phyloP scores from a whole-genome alignment of 768 basidiomycete genomes.

The Tulasnella sp. region DNA sequence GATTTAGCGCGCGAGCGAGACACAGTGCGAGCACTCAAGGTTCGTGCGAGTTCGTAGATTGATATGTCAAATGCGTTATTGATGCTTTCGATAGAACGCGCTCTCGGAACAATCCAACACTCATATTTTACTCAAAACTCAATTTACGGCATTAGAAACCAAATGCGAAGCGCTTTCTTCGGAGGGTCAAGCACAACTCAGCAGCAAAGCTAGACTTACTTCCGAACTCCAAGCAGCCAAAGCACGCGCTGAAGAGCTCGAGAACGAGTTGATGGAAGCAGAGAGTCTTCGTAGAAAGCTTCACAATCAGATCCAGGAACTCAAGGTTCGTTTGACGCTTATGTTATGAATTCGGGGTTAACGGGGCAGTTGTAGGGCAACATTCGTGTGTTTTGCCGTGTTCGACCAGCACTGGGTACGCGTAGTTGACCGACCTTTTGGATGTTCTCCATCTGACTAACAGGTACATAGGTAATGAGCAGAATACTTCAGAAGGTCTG shows the following conservation, averaged over 20 bases:
- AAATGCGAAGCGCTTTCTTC: slow-evolving; percentile 40
- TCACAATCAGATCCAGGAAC: slow-evolving; percentile 88
- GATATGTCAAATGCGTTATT: no score
- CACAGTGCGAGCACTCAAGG: slow-evolving; percentile 49
- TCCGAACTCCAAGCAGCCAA: slow-evolving; percentile 46
- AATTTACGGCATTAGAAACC: slow-evolving; percentile 40
- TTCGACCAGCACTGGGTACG: slow-evolving; percentile 39
- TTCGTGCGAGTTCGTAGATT: slow-evolving; percentile 20
- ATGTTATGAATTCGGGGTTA: neutral
- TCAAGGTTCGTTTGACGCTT: slow-evolving; percentile 36
- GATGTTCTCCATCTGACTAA: slow-evolving; percentile 15
- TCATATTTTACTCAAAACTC: slow-evolving; percentile 46
- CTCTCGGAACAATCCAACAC: slow-evolving; percentile 57
- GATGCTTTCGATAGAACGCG: slow-evolving; percentile 28
- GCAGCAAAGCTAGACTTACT: slow-evolving; percentile 42
- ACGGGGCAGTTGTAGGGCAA: slow-evolving; percentile 38
- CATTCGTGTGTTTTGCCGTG: slow-evolving; percentile 89
- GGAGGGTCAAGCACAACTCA: slow-evolving; percentile 38
- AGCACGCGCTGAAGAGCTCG: slow-evolving; percentile 46
- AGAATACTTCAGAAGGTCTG: slow-evolving; percentile 35
- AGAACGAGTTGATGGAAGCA: slow-evolving; percentile 58
- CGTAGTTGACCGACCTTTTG: neutral
- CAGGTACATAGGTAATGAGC: slow-evolving; percentile 27
- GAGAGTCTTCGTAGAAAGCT: slow-evolving; percentile 71
- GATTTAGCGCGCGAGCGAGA: slow-evolving; percentile 60